Evolutionary conservation across 2,329 filamentous ascomycete species (phyloP), one percentile per base, ranked within the genome.

Genomic region (Talaromyces marneffei): DNA sequence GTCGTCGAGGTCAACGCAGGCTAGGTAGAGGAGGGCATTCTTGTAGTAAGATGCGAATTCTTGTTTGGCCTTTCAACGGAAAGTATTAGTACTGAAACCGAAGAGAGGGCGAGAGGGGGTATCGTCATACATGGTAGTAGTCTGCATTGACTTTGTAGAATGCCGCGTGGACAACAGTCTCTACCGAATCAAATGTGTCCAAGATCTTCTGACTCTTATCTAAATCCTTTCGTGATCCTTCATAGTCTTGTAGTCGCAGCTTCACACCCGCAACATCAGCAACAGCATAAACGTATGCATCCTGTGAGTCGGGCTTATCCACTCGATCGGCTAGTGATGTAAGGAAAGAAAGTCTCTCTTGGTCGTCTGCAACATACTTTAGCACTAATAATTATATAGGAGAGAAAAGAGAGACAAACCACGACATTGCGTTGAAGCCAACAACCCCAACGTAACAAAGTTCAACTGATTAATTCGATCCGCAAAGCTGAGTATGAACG

Each of bases 401-500:
- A 23, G 0, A 35, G 14, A 29, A 7, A n/a, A 20, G 27, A 54
- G 25, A 37, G 53, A 66, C 68, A 48, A 25, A 71, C 71, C 70
- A 72, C 69, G 65, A 77, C 90, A 96, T 80, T 96, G 88, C 70
- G 88, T 86, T 58, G 92, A 91, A 50, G 94, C 90, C 78, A 89
- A 90, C 73, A 97, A 80, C 16, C 92, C 94, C 67, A 99, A 81
- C 67, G 90, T 88, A 67, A 99, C 94, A 68, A 97, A 88, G 83
- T 97, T 97, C 65, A 99, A 83, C 81, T 97, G 93, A 80, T 97
- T 99, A 83, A 99, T 97, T 83, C 95, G 97, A 75, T 96, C 92
- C 67, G 92, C 91, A 74, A 99, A 99, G 77, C 89, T 94, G 75
- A 93, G 85, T 77, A 99, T 89, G 81, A 99, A 99, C 70, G 87